Conservation (phyloP, 140 eudicot species). For the Bidens hawaiensis region DNA sequence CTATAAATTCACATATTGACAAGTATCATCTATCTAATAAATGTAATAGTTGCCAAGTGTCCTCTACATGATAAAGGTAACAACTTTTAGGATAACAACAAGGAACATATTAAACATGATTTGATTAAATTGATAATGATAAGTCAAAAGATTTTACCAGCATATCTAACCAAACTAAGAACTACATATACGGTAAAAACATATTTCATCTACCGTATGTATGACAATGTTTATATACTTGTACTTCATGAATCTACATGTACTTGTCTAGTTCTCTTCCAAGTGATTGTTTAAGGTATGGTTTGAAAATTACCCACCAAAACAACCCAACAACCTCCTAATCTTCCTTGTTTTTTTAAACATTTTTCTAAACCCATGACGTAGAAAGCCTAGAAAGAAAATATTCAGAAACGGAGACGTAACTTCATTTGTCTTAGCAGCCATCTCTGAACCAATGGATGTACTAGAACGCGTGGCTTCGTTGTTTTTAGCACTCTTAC, state of each 20-base stretch:
- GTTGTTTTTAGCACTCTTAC: constrained; percentile 31
- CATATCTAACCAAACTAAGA: too few species aligned
- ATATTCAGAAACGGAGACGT: constrained; percentile 6
- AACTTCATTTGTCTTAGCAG: background rate
- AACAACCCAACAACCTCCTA: constrained; percentile 61
- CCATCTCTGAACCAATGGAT: constrained; percentile 26
- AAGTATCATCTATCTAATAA: too few species aligned
- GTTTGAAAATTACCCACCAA: constrained; percentile 14
- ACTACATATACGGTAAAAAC: too few species aligned
- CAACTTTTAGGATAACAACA: too few species aligned
- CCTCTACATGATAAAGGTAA: too few species aligned
- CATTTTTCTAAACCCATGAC: constrained; percentile 27
- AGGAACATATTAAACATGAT: too few species aligned
- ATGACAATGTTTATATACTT: background rate
- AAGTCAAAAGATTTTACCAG: too few species aligned
- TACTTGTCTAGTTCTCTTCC: background rate
- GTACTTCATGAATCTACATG: background rate
- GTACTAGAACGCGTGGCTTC: background rate
- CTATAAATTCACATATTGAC: too few species aligned
- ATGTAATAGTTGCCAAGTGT: too few species aligned
- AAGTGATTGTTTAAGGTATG: constrained; percentile 2
- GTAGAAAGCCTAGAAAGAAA: constrained; percentile 24
- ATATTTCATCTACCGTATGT: background rate
- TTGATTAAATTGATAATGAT: too few species aligned
- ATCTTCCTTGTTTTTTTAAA: constrained; percentile 33